Conservation (phyloP, 2,329 filamentous ascomycete genomes). For the Fusarium liriodendri region DNA sequence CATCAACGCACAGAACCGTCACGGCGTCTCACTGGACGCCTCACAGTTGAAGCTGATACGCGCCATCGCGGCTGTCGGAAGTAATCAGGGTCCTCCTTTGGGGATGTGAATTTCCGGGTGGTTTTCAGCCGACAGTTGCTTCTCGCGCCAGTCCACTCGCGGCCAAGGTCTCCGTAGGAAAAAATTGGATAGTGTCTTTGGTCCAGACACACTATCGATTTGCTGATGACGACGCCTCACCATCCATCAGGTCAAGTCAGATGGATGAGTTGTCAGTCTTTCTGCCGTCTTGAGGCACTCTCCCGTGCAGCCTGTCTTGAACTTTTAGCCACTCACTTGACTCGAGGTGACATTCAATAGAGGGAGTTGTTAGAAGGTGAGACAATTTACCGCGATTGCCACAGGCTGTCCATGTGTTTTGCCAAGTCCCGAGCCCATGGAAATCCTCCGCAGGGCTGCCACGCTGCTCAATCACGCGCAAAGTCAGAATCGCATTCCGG, state of each 20-base stretch:
- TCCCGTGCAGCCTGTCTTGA: not conserved
- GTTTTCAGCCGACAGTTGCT: constrained; percentile 8
- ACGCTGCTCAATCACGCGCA: constrained; percentile 12
- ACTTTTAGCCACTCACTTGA: constrained; percentile 16
- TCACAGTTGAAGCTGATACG: constrained; percentile 7
- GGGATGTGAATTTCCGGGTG: not conserved
- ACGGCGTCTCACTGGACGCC: constrained; percentile 23
- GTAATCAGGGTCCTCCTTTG: not conserved
- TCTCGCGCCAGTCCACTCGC: constrained; percentile 5
- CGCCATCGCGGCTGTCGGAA: constrained; percentile 1
- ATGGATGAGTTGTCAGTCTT: not conserved
- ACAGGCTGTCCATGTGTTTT: constrained; percentile 1
- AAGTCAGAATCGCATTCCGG: constrained; percentile 38
- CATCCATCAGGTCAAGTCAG: constrained; percentile 17
- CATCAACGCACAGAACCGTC: constrained; percentile 5
- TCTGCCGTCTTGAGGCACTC: not conserved
- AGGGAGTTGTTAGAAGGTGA: constrained; percentile 23
- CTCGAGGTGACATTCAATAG: constrained; percentile 19
- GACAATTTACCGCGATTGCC: constrained; percentile 12
- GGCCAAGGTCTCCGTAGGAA: not conserved
- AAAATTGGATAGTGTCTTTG: constrained; percentile 13
- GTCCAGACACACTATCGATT: constrained; percentile 10
- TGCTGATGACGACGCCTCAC: constrained; percentile 9
- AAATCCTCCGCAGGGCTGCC: constrained; percentile 13
- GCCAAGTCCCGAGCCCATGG: constrained; percentile 6